Base-by-base conservation (phyloP, 1,284 basidiomycete species). In the Fomitiporia mediterranea region DNA sequence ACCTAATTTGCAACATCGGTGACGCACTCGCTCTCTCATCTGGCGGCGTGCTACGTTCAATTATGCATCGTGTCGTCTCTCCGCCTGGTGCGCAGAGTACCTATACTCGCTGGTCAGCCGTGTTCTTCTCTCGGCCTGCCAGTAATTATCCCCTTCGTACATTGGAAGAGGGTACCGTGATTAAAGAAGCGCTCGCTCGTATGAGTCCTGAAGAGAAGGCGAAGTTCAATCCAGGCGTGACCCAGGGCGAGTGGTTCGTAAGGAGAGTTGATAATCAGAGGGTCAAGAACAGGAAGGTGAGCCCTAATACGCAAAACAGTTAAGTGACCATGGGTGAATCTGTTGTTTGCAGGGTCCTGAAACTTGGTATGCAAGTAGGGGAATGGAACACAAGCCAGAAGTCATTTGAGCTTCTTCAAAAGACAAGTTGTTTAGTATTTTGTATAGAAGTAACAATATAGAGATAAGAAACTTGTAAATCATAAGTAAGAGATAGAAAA, bases 71-170 rank as follows among this genome's bases (percentile, higher is more conserved):
- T 13, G 76, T 78, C 3, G 57, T 59, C 3, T 50, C 53, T 17
- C 50, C 55, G 21, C 58, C 58, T 4, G 73, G 79, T 0, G 78
- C 77, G 0, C 82, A 84, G 67, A 69, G 68, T 2, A 60, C 68
- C 6, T 63, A 72, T 23, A 74, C 76, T 34, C 75, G 84, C 34
- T 83, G 76, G 74, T 83, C 82, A 2, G 69, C 84, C 3, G 82
- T 82, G 0, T 86, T 77, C 66, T 86, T 86, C 66, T 78, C 76
- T 0, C 75, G 84, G 13, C 84, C 83, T 0, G 79, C 80, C 11
- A 76, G 84, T 64, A 71, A 71, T 2, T 68, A 75, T 19, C 42
- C 73, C 2, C 70, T 82, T 35, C 71, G 72, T 28, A 74, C 81
- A 1, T 68, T 82, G 6, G 66, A 70, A 0, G 74, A 82, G 19